Evolutionary conservation across 305 asterid species (phyloP).

Genomic region (Fraxinus albicans): DNA sequence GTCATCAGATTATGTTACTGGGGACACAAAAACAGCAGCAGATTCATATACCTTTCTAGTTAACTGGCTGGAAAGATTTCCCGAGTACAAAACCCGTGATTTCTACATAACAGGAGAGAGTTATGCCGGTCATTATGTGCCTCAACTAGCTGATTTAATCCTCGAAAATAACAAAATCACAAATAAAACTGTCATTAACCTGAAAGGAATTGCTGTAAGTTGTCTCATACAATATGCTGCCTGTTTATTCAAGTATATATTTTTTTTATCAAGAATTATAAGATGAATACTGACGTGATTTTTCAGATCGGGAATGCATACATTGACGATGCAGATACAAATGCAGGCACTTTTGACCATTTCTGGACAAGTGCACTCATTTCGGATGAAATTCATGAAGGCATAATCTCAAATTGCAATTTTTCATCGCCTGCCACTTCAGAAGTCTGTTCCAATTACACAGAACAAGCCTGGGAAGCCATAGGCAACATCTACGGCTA

Average conservation of each 20-base stretch:
- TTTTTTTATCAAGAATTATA: neutral
- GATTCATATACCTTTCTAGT: neutral
- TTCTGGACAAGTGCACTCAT: slow-evolving; percentile 51
- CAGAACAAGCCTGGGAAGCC: neutral
- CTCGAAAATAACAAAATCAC: slow-evolving; percentile 33
- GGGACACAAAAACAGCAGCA: neutral
- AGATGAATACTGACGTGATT: neutral
- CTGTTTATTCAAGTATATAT: neutral
- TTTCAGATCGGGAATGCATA: slow-evolving; percentile 58
- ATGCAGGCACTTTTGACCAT: slow-evolving; percentile 34
- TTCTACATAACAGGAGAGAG: neutral
- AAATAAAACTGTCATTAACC: slow-evolving; percentile 42
- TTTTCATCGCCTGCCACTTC: slow-evolving; percentile 24
- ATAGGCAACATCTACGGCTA: slow-evolving; percentile 3
- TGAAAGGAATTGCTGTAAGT: slow-evolving; percentile 64
- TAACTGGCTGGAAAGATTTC: neutral
- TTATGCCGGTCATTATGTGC: neutral
- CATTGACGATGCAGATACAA: slow-evolving; percentile 32
- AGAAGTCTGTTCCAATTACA: slow-evolving; percentile 12
- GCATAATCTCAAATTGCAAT: slow-evolving; percentile 36
- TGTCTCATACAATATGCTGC: neutral
- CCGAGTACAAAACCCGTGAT: neutral
- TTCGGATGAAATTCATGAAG: slow-evolving; percentile 46
- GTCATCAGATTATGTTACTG: slow-evolving; percentile 34
- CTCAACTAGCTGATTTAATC: neutral